Evolutionary conservation across 2,329 filamentous ascomycete species (phyloP), one percentile per base, ranked within the genome.

Genomic region (Colletotrichum simmondsii): DNA sequence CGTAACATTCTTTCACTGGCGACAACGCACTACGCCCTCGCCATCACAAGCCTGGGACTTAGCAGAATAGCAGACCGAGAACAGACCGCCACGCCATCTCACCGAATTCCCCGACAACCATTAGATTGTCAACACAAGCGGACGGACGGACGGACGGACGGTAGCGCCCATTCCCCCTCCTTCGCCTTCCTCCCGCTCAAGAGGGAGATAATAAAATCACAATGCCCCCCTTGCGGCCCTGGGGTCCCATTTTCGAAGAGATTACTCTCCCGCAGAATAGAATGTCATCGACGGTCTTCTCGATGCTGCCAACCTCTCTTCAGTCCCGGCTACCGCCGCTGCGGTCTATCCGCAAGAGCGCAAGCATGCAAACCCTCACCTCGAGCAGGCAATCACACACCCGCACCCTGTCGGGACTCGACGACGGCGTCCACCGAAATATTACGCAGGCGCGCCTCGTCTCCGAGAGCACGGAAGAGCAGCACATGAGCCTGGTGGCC

Each of bases 261-360:
- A 72, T 80, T 64, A 77, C 79, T 53, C 75, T 80, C 71, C 80
- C 81, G 16, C 78, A 79, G 56, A 77, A 78, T 63, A 79, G 79
- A 63, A 78, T 80, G 63, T 80, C 85, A 58, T 87, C 87, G 26
- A 85, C 86, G 72, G 82, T 91, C 19, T 89, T 88, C 78, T 83
- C 85, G 6, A 84, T 91, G 70, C 85, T 91, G 8, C 89, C 89
- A 4, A 81, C 83, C 1, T 83, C 88, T 5, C 81, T 91, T 5
- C 86, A 88, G 76, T 86, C 83, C 46, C 83, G 86, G 70, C 81
- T 91, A 26, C 86, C 87, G 3, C 84, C 83, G 6, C 81, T 91
- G 10, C 84, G 85, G 35, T 89, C 87, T 5, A 80, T 91, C 56
- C 82, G 83, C 37, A 80, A 80, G 62, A 84, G 83, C 12, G 81